phyloP scores from a whole-genome alignment of 768 basidiomycete species.

The Coprinopsis cinerea region DNA sequence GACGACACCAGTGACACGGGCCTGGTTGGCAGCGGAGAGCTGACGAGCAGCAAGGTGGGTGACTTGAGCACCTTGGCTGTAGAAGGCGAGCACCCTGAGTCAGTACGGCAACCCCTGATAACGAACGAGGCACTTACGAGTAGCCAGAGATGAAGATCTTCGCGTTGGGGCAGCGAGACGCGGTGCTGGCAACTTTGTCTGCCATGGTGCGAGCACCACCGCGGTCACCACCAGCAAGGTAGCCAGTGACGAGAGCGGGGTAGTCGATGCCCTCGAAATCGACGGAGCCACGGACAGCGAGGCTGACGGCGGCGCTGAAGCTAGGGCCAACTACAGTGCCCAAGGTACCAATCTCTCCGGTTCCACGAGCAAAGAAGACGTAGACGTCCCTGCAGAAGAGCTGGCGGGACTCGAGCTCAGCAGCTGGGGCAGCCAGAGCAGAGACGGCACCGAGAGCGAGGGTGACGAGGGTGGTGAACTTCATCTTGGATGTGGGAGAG shows the following conservation, averaged over 20 bases:
- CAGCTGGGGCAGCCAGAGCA: conserved; percentile 17
- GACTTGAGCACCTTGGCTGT: conserved; percentile 28
- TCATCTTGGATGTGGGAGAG: too few species aligned
- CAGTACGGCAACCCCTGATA: neutral
- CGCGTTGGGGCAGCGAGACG: conserved; percentile 19
- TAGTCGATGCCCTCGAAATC: conserved; percentile 12
- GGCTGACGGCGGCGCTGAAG: conserved; percentile 17
- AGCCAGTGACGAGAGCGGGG: conserved; percentile 15
- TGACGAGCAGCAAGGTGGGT: conserved; percentile 30
- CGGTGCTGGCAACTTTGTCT: conserved; percentile 7
- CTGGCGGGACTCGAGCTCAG: conserved; percentile 13
- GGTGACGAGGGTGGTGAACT: conserved; percentile 5
- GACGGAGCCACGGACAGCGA: conserved; percentile 4
- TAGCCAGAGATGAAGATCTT: conserved; percentile 22
- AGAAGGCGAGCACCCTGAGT: neutral
- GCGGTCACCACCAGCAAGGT: conserved; percentile 13
- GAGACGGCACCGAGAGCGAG: conserved; percentile 11
- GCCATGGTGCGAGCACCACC: conserved; percentile 15
- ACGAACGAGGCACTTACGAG: neutral
- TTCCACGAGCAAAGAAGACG: conserved; percentile 14
- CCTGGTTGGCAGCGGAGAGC: conserved; percentile 24
- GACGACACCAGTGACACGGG: conserved; percentile 16
- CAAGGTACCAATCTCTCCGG: conserved; percentile 9
- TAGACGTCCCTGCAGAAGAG: conserved; percentile 7
- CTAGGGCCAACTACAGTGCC: conserved; percentile 15